Evolutionary conservation across 1,139 yeast genomes (phyloP).

Genomic region (Schwanniomyces etchellsii): DNA sequence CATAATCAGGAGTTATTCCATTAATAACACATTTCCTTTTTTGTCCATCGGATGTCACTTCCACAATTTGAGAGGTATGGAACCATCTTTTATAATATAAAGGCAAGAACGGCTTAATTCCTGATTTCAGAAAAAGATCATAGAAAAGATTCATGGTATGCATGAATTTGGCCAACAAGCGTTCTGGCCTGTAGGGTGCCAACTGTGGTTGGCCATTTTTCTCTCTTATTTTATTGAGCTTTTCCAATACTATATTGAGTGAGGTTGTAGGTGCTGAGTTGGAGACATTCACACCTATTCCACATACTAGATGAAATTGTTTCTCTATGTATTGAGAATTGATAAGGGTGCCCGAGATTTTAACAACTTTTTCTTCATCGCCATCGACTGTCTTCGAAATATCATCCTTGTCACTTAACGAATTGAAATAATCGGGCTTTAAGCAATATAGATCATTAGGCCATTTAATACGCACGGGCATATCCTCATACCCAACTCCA

Average conservation of each 20-base stretch:
- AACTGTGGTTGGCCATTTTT: conserved; percentile 35
- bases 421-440: conserved; percentile 51
- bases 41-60: conserved; percentile 38
- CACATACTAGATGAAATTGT: conserved; percentile 63
- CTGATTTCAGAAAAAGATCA: conserved; percentile 52
- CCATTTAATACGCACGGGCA: conserved; percentile 89
- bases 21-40: conserved; percentile 49
- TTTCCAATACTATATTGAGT: conserved; percentile 59
- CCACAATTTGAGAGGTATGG: conserved; percentile 66
- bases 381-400: conserved; percentile 34
- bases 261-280: conserved; percentile 93
- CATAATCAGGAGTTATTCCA: conserved; percentile 84
- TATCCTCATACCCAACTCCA: conserved; percentile 56
- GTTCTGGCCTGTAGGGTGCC: conserved; percentile 54
- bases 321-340: conserved; percentile 65
- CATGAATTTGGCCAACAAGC: conserved; percentile 64
- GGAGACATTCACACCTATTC: conserved; percentile 81
- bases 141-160: conserved; percentile 60
- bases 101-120: conserved; percentile 65
- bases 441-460: conserved; percentile 88
- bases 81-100: conserved; percentile 83
- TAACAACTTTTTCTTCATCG: conserved; percentile 51
- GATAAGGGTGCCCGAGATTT: conserved; percentile 80
- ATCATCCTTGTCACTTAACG: conserved; percentile 22
- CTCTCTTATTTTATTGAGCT: conserved; percentile 49